Conservation (phyloP, 2,329 filamentous ascomycete genomes). For the Talaromyces piceae region DNA sequence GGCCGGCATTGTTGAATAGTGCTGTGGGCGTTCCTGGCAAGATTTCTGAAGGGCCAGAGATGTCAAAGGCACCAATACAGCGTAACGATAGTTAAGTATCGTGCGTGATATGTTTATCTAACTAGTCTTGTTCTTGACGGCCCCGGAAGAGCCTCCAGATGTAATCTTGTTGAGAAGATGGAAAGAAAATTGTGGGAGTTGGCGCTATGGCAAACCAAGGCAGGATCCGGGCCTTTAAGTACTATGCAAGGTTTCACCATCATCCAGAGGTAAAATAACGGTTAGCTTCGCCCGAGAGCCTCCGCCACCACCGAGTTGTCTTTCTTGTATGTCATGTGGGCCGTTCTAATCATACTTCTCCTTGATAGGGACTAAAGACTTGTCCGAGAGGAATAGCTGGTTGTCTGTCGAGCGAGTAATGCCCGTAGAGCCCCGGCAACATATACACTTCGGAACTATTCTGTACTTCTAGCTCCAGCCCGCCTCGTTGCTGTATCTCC, state of each 20-base stretch:
- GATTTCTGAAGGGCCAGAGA: not conserved
- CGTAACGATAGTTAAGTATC: not conserved
- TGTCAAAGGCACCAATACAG: not conserved
- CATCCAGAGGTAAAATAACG: not conserved
- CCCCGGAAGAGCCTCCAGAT: not conserved
- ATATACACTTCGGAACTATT: not conserved
- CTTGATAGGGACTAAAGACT: not conserved
- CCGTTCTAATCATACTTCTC: not conserved
- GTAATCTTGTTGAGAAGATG: not conserved
- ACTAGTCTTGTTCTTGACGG: not conserved
- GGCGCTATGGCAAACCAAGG: not conserved
- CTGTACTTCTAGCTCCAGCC: not conserved
- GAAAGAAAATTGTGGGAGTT: not conserved
- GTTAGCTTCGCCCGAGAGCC: not conserved
- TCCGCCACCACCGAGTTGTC: not conserved
- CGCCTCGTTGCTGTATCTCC: not conserved
- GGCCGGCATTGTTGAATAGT: not conserved
- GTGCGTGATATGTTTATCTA: not conserved
- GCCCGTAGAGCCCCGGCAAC: not conserved
- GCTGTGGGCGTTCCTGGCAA: not conserved
- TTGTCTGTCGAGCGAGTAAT: not conserved
- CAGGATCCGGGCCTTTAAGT: not conserved
- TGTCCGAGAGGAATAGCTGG: not conserved
- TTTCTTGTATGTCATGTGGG: not conserved
- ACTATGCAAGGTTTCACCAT: not conserved